Conservation (phyloP, 2,329 filamentous ascomycete species). For the Penicillium sp. region DNA sequence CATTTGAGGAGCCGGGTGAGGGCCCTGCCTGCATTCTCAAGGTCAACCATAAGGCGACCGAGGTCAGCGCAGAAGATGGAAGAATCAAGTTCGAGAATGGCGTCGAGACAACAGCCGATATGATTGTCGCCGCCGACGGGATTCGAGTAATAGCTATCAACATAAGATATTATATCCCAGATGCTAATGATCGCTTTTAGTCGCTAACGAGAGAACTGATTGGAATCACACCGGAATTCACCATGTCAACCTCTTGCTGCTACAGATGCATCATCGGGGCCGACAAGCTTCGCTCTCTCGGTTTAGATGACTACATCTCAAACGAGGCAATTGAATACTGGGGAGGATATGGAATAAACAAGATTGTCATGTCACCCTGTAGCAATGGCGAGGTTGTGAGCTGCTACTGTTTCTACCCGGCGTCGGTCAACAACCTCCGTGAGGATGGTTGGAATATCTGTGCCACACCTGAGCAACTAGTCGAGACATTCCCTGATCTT, state of each 20-base stretch:
- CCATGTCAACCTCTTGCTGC: constrained; percentile 44
- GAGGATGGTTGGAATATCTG: constrained; percentile 32
- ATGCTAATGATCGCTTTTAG: constrained; percentile 6
- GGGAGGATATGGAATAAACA: constrained; percentile 45
- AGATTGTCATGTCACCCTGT: constrained; percentile 48
- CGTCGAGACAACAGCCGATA: constrained; percentile 16
- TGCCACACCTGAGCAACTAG: constrained; percentile 25
- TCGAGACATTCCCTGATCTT: constrained; percentile 27
- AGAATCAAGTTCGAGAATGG: constrained; percentile 27
- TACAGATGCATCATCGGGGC: constrained; percentile 32
- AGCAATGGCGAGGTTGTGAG: constrained; percentile 41
- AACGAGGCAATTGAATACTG: constrained; percentile 36
- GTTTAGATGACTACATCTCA: constrained; percentile 38
- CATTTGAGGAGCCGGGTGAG: constrained; percentile 25
- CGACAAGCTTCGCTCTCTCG: constrained; percentile 27
- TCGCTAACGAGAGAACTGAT: constrained; percentile 24
- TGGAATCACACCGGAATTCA: constrained; percentile 37
- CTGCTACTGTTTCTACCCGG: constrained; percentile 47
- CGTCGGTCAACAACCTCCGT: constrained; percentile 23
- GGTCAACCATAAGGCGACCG: constrained; percentile 26
- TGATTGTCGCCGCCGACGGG: constrained; percentile 31
- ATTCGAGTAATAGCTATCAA: constrained; percentile 27
- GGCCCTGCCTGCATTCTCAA: constrained; percentile 21
- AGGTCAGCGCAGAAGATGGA: constrained; percentile 24
- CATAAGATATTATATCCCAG: background rate